Evolutionary conservation across 495 filamentous ascomycete genomes (phyloP), one percentile per base, ranked within the genome.

Genomic region (Penicillium salamii): DNA sequence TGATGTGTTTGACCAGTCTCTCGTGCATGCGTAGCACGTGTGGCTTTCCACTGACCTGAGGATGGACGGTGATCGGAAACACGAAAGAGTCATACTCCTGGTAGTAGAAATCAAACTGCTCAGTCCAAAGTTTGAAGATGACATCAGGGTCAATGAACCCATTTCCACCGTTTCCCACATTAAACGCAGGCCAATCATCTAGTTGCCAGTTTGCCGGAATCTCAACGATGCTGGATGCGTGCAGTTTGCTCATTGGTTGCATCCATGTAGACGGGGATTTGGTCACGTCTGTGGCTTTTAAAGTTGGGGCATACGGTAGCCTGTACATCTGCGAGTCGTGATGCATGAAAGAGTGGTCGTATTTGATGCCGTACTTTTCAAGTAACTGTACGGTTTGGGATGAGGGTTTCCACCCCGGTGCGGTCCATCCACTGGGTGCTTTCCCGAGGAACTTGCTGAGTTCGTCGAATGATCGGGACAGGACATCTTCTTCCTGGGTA

Each of bases 21-120:
- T 83, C 80, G 42, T 80, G 77, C 76, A 85, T 78, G 1, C 80
- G 46, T 14, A 84, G 52, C 1, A 77, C 78, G 48, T 85, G 81
- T 14, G 82, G 78, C 52, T 75, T 68, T 3, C 82, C 80, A n/a
- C 62, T 69, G 1, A 80, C 78, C 52, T 85, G 78, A 7, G 81
- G 81, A 63, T 85, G 81, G 32, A 82, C 76, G 1, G 79, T 77
- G 41, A 84, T 76, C 2, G 80, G 80, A 60, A 83, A 84, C 9
- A 84, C 67, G 50, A 84, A 86, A 39, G 78, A 74, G 46, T 83
- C 79, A 47, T 81, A 76, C 61, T 84, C 80, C 26, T 77, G 69
- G 50, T 82, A 84, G 47, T 78, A 78, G 62, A 78, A 84, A 42
- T 81, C 70, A 54, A 84, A 85, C 38, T 82, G 76, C 35, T 77